These are phyloP conservation scores for Prunus fruticosa DNA, from an alignment of 306 rosid genomes.

Conservation along the genomic window DNA sequence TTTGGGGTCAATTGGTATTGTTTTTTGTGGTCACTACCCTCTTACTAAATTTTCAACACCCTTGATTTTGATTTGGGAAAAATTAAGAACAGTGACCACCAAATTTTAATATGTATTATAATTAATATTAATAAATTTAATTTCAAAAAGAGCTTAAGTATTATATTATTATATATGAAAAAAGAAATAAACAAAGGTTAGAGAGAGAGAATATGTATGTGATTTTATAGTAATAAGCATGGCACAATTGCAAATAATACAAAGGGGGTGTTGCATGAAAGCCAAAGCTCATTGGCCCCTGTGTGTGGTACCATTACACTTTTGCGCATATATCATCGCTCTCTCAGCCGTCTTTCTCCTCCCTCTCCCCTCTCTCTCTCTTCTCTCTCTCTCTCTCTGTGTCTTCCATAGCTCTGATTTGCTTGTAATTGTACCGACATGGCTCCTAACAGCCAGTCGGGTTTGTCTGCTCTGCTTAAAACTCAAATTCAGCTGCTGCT, in stretches of 20 bases:
- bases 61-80: slow-evolving; percentile 13
- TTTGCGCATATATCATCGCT: slow-evolving; percentile 29
- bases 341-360: slow-evolving; percentile 20
- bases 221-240: background rate
- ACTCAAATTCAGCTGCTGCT: slow-evolving; percentile 17
- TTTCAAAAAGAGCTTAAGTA: too few relatives aligned
- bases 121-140: too few relatives aligned
- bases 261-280: slow-evolving; percentile 42
- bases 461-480: slow-evolving; percentile 26
- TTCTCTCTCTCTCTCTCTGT: background rate
- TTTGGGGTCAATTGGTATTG: background rate
- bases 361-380: slow-evolving; percentile 17
- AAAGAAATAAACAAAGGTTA: background rate
- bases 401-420: slow-evolving; percentile 25
- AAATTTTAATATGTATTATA: background rate
- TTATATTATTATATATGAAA: background rate
- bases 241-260: slow-evolving; percentile 23
- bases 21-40: slow-evolving; percentile 16
- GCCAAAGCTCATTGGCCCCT: slow-evolving; percentile 36
- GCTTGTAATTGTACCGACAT: slow-evolving; percentile 44
- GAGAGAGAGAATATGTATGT: background rate
- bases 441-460: slow-evolving; percentile 66
- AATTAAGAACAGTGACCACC: background rate
- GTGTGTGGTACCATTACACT: slow-evolving; percentile 41
- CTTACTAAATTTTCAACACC: slow-evolving; percentile 9